Evolutionary conservation across 345 rosid species (phyloP).

Genomic region (Xanthoceras sorbifolium): DNA sequence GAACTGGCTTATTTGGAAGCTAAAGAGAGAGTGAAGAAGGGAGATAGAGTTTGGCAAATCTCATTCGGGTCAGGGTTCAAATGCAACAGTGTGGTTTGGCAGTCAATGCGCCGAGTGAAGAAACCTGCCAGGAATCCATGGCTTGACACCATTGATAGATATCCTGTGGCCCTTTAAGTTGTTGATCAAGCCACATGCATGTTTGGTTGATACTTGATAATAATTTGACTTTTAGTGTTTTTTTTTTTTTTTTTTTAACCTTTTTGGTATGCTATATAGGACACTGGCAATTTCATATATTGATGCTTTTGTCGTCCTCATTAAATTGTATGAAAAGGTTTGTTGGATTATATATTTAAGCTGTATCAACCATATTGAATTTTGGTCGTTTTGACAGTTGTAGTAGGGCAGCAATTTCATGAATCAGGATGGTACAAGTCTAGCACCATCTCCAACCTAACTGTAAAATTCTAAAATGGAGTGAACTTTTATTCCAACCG

Average conservation of each 20-base stretch:
- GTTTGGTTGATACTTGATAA: background rate
- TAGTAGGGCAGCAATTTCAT: too few species aligned
- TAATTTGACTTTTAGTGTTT: background rate
- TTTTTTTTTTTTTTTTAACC: background rate
- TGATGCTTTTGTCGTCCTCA: too few species aligned
- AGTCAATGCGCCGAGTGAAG: constrained; percentile 61
- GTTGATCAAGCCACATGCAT: background rate
- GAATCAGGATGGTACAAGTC: too few species aligned
- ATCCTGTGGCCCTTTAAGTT: constrained; percentile 43
- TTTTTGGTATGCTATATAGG: background rate
- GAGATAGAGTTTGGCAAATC: constrained; percentile 88
- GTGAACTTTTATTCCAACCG: too few species aligned
- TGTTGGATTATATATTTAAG: background rate
- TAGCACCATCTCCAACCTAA: too few species aligned
- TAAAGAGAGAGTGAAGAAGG: constrained; percentile 70
- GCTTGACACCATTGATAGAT: constrained; percentile 67
- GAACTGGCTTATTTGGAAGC: constrained; percentile 91
- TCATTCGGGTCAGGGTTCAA: constrained; percentile 91
- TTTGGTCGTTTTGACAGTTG: background rate
- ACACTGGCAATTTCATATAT: too few species aligned
- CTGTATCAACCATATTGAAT: background rate
- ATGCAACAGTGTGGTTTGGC: constrained; percentile 94
- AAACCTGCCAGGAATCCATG: constrained; percentile 76
- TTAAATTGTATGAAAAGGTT: background rate
- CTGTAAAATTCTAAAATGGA: too few species aligned